Conservation (phyloP, 768 basidiomycete genomes). For the Agrocybe pediades region DNA sequence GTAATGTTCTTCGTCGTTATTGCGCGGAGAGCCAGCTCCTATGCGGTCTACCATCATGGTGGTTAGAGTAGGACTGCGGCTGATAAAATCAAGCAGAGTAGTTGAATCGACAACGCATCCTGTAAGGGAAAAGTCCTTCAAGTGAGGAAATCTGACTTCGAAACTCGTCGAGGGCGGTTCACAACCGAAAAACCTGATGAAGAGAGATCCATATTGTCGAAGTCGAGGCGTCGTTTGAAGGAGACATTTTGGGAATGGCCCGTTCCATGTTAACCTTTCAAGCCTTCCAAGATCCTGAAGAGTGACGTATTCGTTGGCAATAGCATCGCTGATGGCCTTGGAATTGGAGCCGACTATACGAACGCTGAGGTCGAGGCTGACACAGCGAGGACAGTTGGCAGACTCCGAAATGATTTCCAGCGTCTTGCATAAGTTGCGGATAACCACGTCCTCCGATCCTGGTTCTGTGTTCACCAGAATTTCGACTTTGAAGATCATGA, state of each 20-base stretch:
- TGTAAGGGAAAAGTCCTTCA: neutral
- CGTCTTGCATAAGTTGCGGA: neutral
- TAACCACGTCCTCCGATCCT: neutral
- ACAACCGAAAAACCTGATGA: neutral
- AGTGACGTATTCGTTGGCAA: neutral
- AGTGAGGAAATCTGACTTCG: neutral
- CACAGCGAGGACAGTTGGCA: neutral
- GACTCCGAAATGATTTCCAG: neutral
- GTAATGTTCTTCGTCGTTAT: no score
- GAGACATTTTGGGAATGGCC: neutral
- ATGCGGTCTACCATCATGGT: neutral
- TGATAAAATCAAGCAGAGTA: neutral
- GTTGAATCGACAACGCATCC: neutral
- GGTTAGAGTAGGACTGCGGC: neutral
- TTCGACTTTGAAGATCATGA: conserved; percentile 2
- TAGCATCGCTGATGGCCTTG: neutral
- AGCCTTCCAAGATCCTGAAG: neutral
- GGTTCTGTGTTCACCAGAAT: neutral
- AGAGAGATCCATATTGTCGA: neutral
- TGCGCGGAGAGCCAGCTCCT: no score
- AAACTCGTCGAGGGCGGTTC: neutral
- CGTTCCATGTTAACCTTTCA: conserved; percentile 1
- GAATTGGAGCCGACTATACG: neutral
- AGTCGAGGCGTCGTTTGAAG: neutral
- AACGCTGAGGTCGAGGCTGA: conserved; percentile 3